Conservation (phyloP, 2,329 filamentous ascomycete species). For the Fusarium irregulare region DNA sequence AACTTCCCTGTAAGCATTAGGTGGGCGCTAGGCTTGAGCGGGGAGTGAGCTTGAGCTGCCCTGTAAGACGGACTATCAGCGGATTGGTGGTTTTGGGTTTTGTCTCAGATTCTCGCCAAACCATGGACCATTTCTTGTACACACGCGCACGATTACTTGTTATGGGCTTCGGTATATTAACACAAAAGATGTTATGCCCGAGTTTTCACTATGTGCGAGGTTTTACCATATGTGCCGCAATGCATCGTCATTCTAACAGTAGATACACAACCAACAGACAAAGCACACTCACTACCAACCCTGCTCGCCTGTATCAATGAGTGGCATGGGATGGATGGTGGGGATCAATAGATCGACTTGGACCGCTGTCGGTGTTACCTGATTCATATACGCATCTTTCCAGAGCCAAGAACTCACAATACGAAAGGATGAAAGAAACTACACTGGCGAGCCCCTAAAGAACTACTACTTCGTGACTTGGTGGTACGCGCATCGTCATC, state of each 20-base stretch:
- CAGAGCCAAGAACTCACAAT: background rate
- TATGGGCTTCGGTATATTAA: slow-evolving; percentile 6
- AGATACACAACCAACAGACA: background rate
- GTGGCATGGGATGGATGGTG: slow-evolving; percentile 14
- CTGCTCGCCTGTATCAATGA: slow-evolving; percentile 8
- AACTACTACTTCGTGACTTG: background rate
- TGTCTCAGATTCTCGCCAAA: slow-evolving; percentile 38
- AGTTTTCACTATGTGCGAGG: background rate
- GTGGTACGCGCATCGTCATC: slow-evolving; percentile 26
- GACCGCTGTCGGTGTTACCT: background rate
- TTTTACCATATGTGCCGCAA: background rate
- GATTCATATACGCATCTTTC: background rate
- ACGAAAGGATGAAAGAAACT: background rate
- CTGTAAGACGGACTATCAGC: slow-evolving; percentile 24
- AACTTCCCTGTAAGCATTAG: slow-evolving; percentile 22
- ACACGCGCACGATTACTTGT: slow-evolving; percentile 24
- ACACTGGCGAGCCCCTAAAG: background rate
- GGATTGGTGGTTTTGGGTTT: slow-evolving; percentile 28
- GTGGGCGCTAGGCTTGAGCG: slow-evolving; percentile 13
- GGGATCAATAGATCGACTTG: slow-evolving; percentile 10
- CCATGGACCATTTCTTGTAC: background rate
- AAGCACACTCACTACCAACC: background rate
- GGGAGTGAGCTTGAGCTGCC: slow-evolving; percentile 24
- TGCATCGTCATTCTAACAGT: background rate
- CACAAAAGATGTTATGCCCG: background rate